Percentiles rank a stretch among this genome's conserved stretches.
Evolutionary conservation across 2,329 filamentous ascomycete genomes (phyloP).

Genomic region (Trichoderma oligosporum): DNA sequence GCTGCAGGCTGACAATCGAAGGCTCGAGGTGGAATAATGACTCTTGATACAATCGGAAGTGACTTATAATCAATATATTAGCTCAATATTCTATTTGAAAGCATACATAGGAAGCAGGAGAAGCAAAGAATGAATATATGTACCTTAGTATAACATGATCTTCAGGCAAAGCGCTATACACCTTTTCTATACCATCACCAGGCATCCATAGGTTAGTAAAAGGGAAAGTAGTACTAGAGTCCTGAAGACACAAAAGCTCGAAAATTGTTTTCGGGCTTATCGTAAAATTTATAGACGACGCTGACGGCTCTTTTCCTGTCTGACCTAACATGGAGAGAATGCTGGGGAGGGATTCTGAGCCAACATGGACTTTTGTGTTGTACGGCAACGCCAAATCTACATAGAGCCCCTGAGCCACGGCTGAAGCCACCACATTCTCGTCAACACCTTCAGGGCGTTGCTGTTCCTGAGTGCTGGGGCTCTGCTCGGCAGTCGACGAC

Average conservation of each 20-base stretch:
- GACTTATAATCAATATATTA: not conserved
- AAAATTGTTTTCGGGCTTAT: not conserved
- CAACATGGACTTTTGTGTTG: slow-evolving; percentile 2
- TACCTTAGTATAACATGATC: slow-evolving; percentile 4
- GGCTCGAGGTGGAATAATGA: slow-evolving; percentile 7
- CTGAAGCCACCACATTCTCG: not conserved
- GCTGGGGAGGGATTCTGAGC: not conserved
- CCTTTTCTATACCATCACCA: slow-evolving; percentile 10
- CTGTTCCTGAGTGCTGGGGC: not conserved
- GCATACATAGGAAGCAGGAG: not conserved
- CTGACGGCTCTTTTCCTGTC: not conserved
- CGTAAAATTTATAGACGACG: not conserved
- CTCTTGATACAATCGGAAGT: slow-evolving; percentile 8
- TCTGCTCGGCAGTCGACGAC: slow-evolving; percentile 6
- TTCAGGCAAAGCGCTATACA: slow-evolving; percentile 2
- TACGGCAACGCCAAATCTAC: not conserved
- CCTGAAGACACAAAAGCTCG: not conserved
- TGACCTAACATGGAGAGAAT: not conserved
- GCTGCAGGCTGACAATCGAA: not conserved
- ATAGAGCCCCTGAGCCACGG: slow-evolving; percentile 1
- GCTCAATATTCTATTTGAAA: not conserved
- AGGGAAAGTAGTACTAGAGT: slow-evolving; percentile 7
- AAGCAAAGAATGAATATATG: not conserved
- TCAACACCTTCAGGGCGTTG: not conserved
- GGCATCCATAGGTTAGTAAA: slow-evolving; percentile 11